Percentiles rank a stretch among this genome's conserved stretches.
Evolutionary conservation across 768 basidiomycete species (phyloP).

Genomic region (Termitomyces sp.): DNA sequence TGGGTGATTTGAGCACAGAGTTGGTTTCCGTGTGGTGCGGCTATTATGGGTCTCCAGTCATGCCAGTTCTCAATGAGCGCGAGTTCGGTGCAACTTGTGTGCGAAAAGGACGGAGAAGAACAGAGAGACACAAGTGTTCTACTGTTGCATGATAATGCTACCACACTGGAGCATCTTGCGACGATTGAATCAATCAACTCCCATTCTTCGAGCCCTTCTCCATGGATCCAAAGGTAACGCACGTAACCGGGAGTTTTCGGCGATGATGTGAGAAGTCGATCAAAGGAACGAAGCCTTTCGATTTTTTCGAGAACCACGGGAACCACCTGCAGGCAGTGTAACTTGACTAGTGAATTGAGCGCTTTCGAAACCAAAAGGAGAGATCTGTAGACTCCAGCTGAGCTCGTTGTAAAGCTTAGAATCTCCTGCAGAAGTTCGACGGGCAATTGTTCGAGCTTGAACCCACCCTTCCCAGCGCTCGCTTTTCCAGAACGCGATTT

Average conservation of each 20-base stretch:
- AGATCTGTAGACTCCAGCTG: conserved; percentile 12
- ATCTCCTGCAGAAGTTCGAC: conserved; percentile 18
- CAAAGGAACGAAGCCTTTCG: conserved; percentile 14
- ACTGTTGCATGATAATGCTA: conserved; percentile 14
- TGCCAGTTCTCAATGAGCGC: conserved; percentile 16
- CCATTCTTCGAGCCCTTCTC: conserved; percentile 11
- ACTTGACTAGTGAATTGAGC: conserved; percentile 8
- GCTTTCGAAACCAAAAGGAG: conserved; percentile 19
- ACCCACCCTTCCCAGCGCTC: neutral
- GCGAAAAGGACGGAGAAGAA: conserved; percentile 5
- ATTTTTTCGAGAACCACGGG: conserved; percentile 13
- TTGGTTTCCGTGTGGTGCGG: conserved; percentile 5
- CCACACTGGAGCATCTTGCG: conserved; percentile 6
- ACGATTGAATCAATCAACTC: conserved; percentile 13
- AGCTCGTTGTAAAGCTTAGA: conserved; percentile 13
- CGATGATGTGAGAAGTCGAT: conserved; percentile 8
- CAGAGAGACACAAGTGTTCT: conserved; percentile 15
- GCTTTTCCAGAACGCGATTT: neutral
- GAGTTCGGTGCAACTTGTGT: conserved; percentile 15
- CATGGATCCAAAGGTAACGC: conserved; percentile 18
- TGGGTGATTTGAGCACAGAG: conserved; percentile 17
- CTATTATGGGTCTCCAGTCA: conserved; percentile 7
- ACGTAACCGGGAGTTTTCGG: conserved; percentile 8
- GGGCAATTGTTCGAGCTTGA: conserved; percentile 8
- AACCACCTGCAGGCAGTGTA: conserved; percentile 14